Percentiles rank a stretch among this genome's conserved stretches.
Evolutionary conservation across 2,329 filamentous ascomycete species (phyloP).

Genomic region (Exophiala calicioides): DNA sequence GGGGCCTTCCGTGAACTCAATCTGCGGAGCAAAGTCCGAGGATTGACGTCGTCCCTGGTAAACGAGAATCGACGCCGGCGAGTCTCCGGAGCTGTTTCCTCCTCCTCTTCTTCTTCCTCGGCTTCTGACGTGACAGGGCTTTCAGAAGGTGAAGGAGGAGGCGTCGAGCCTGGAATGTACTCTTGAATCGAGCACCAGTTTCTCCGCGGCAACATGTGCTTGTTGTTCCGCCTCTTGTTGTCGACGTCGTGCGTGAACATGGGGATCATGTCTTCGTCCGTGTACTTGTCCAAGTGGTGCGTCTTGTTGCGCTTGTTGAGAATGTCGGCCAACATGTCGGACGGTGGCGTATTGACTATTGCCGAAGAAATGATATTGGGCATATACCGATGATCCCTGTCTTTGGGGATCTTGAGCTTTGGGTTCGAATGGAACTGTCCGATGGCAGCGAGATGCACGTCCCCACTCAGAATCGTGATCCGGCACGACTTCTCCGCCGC

Average conservation of each 20-base stretch:
- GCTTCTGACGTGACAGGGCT: constrained; percentile 35
- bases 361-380: constrained; percentile 91
- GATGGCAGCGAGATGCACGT: constrained; percentile 88
- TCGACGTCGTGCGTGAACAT: constrained; percentile 89
- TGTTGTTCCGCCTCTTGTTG: constrained; percentile 87
- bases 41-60: constrained; percentile 55
- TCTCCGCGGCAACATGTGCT: constrained; percentile 78
- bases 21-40: constrained; percentile 47
- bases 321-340: constrained; percentile 83
- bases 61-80: constrained; percentile 61
- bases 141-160: constrained; percentile 65
- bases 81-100: constrained; percentile 35
- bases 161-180: constrained; percentile 77
- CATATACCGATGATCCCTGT: constrained; percentile 95
- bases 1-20: constrained; percentile 47
- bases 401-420: constrained; percentile 77
- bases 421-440: constrained; percentile 95
- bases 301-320: constrained; percentile 88
- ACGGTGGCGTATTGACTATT: constrained; percentile 88
- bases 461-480: constrained; percentile 87
- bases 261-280: constrained; percentile 94
- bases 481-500: constrained; percentile 90
- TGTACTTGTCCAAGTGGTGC: constrained; percentile 67
- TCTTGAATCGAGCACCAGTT: constrained; percentile 95
- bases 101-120: constrained; percentile 23